Percentiles rank a stretch among this genome's conserved stretches.
phyloP scores from a whole-genome alignment of 2,329 filamentous ascomycete genomes.

The Aspergillus uvarum region DNA sequence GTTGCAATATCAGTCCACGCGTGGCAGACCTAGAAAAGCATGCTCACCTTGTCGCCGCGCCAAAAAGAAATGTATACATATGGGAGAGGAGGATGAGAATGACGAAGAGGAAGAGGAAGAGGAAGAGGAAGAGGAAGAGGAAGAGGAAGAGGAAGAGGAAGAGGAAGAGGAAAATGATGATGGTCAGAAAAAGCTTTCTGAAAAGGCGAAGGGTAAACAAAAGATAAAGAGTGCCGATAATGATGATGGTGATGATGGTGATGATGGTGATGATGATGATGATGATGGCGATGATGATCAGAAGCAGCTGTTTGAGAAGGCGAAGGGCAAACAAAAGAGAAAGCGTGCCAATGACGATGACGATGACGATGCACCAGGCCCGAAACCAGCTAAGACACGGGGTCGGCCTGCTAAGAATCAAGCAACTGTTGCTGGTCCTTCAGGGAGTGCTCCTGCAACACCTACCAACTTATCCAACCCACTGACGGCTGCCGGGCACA shows the following conservation, averaged over 20 bases:
- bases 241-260: not conserved
- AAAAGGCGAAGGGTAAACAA: too few species aligned
- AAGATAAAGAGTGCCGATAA: too few species aligned
- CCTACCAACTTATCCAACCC: not conserved
- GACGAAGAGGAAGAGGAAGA: slow-evolving; percentile 8
- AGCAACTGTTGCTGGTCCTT: too few species aligned
- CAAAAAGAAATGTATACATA: not conserved
- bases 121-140: not conserved
- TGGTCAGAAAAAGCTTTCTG: too few species aligned
- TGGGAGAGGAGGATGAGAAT: slow-evolving; percentile 7
- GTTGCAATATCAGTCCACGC: not conserved
- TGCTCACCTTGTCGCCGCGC: not conserved
- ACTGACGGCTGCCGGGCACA: not conserved
- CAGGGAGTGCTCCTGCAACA: too few species aligned
- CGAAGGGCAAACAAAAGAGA: too few species aligned
- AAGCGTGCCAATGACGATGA: too few species aligned
- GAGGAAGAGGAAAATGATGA: not conserved
- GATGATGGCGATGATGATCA: not conserved
- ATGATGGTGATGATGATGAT: too few species aligned
- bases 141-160: too few species aligned
- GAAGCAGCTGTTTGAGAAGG: too few species aligned
- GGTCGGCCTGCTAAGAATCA: not conserved
- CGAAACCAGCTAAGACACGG: not conserved
- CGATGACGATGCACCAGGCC: too few species aligned
- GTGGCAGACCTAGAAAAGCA: not conserved